Percentiles rank a stretch among this genome's conserved stretches.
phyloP scores from a whole-genome alignment of 805 yeast species.

The Yarrowia hollandica region DNA sequence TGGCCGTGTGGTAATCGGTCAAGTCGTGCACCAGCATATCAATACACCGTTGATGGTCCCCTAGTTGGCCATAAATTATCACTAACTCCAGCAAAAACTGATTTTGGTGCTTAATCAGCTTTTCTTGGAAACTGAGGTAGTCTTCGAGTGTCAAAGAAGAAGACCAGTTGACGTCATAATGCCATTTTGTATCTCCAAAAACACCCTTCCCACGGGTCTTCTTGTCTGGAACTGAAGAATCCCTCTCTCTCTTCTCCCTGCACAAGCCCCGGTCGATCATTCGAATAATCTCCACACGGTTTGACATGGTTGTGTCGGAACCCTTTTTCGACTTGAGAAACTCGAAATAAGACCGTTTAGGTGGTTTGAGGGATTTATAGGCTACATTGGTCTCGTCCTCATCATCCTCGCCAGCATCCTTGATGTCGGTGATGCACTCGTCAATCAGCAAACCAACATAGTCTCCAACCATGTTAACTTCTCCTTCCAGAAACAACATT shows the following conservation, averaged over 20 bases:
- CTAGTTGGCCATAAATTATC: slow-evolving; percentile 39
- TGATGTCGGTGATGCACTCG: slow-evolving; percentile 31
- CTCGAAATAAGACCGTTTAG: slow-evolving; percentile 40
- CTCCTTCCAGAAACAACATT: slow-evolving; percentile 39
- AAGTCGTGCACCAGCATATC: slow-evolving; percentile 39
- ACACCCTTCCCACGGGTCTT: slow-evolving; percentile 5
- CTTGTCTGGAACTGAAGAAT: too few relatives aligned
- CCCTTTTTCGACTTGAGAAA: slow-evolving; percentile 34
- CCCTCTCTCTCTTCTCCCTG: not conserved
- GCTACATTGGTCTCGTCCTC: not conserved
- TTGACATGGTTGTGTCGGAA: not conserved
- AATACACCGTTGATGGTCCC: slow-evolving; percentile 41
- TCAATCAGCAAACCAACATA: slow-evolving; percentile 41
- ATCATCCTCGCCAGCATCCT: slow-evolving; percentile 21
- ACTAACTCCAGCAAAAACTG: slow-evolving; percentile 41
- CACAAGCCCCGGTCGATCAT: slow-evolving; percentile 11
- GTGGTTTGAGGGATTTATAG: slow-evolving; percentile 38
- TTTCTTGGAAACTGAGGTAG: not conserved
- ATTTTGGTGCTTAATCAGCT: not conserved
- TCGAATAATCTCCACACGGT: slow-evolving; percentile 2
- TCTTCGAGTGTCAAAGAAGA: not conserved
- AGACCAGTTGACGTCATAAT: slow-evolving; percentile 9
- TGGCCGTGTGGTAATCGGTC: slow-evolving; percentile 41
- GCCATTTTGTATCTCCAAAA: slow-evolving; percentile 9
- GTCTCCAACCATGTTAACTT: slow-evolving; percentile 35